phyloP scores from a whole-genome alignment of 1,284 basidiomycete species.

The Trametes versicolor region DNA sequence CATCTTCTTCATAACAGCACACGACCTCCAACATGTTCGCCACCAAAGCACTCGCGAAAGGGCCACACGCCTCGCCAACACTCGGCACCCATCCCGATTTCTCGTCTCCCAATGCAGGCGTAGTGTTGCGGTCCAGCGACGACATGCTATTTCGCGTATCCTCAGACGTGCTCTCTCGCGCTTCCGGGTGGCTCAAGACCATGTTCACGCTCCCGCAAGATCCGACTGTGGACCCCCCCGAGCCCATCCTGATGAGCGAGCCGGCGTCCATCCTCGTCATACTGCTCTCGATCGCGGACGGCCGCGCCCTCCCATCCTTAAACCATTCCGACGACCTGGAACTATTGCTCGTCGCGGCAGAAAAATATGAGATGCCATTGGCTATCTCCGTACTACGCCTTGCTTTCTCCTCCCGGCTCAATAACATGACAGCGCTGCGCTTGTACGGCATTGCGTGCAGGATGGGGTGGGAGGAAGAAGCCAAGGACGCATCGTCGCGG shows the following conservation, averaged over 20 bases:
- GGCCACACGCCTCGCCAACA: not conserved
- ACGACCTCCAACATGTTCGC: too few species aligned
- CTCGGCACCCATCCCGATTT: not conserved
- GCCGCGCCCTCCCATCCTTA: constrained; percentile 56
- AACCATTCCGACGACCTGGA: constrained; percentile 59
- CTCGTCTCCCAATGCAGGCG: constrained; percentile 50
- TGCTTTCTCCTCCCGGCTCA: constrained; percentile 54
- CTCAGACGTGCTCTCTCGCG: constrained; percentile 60
- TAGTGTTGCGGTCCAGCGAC: constrained; percentile 53
- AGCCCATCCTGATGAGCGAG: constrained; percentile 62
- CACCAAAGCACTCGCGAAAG: too few species aligned
- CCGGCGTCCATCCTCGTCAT: constrained; percentile 56
- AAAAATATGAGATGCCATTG: constrained; percentile 73
- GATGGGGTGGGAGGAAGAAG: constrained; percentile 64
- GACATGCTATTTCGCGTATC: constrained; percentile 60
- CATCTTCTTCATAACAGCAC: too few species aligned
- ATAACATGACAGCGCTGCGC: constrained; percentile 55
- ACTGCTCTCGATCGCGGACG: constrained; percentile 64
- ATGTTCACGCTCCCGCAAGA: constrained; percentile 62
- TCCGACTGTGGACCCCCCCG: constrained; percentile 32
- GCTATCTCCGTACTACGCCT: constrained; percentile 61
- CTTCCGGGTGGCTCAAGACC: constrained; percentile 64
- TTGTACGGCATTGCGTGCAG: constrained; percentile 64
- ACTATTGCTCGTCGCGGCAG: constrained; percentile 60
- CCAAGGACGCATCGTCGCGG: constrained; percentile 57